Evolutionary conservation across 1,139 yeast species (phyloP).

Genomic region (Yamadazyma trypodendri): DNA sequence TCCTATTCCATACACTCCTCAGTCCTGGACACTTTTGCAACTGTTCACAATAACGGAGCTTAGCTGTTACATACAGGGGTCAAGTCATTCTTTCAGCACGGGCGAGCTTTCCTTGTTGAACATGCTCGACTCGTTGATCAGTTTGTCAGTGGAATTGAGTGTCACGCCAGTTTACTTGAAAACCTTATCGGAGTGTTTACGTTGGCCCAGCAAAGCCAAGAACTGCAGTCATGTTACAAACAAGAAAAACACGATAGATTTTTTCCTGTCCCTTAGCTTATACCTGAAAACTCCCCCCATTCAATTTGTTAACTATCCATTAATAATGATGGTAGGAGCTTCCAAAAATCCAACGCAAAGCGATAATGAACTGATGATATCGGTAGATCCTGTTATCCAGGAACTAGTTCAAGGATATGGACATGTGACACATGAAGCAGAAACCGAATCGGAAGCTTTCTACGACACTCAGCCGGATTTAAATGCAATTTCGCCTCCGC

Average conservation of each 20-base stretch:
- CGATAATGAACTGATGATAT: conserved; percentile 11
- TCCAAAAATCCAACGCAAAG: not conserved
- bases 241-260: too few species aligned
- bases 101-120: conserved; percentile 12
- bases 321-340: conserved; percentile 13
- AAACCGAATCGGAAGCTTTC: conserved; percentile 2
- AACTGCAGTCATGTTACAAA: too few species aligned
- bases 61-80: conserved; percentile 8
- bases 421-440: not conserved
- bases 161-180: conserved; percentile 16
- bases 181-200: too few species aligned
- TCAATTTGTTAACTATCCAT: conserved; percentile 8
- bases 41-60: conserved; percentile 14
- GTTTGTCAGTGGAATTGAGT: conserved; percentile 10
- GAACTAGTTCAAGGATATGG: conserved; percentile 11
- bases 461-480: conserved; percentile 6
- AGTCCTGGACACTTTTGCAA: conserved; percentile 15
- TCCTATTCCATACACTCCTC: conserved; percentile 11
- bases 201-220: too few species aligned
- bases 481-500: not conserved
- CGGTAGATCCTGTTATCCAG: conserved; percentile 13
- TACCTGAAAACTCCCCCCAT: conserved; percentile 16
- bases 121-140: conserved; percentile 13
- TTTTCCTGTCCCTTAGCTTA: too few species aligned
- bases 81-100: conserved; percentile 15